Evolutionary conservation across 495 filamentous ascomycete genomes (phyloP).

Genomic region (Aspergillus campestris): DNA sequence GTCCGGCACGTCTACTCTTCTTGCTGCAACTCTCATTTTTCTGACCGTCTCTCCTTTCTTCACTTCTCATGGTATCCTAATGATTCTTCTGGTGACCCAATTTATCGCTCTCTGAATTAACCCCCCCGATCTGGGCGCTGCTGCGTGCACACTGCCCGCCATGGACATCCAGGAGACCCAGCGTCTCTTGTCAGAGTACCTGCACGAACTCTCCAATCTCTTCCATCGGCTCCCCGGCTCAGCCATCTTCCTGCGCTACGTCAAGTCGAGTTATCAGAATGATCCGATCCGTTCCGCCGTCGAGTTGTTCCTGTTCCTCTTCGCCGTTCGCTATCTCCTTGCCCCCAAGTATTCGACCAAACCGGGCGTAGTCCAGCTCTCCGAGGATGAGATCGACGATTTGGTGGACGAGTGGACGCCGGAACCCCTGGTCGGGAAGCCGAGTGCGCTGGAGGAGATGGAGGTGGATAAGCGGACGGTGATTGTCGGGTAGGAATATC

Average conservation of each 20-base stretch:
- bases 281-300: conserved; percentile 90
- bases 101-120: too few species aligned
- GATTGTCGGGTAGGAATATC: conserved; percentile 64
- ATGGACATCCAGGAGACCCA: conserved; percentile 85
- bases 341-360: conserved; percentile 87
- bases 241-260: conserved; percentile 87
- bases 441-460: conserved; percentile 62
- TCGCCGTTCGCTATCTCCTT: conserved; percentile 87
- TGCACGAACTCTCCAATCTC: conserved; percentile 55
- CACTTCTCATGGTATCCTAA: not conserved
- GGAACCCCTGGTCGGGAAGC: conserved; percentile 73
- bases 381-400: conserved; percentile 95
- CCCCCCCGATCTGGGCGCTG: not conserved
- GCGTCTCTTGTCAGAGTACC: conserved; percentile 54
- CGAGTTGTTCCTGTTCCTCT: conserved; percentile 89
- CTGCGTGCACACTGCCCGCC: conserved; percentile 5
- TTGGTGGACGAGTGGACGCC: conserved; percentile 95
- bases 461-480: conserved; percentile 81
- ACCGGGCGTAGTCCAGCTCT: conserved; percentile 76
- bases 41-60: too few species aligned
- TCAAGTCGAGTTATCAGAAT: conserved; percentile 94
- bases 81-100: conserved; percentile 10
- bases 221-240: conserved; percentile 92
- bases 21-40: too few species aligned
- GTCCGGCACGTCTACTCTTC: too few species aligned